Evolutionary conservation across 2,329 filamentous ascomycete genomes (phyloP), one percentile per base, ranked within the genome.

Genomic region (Thielaviopsis ethacetica): DNA sequence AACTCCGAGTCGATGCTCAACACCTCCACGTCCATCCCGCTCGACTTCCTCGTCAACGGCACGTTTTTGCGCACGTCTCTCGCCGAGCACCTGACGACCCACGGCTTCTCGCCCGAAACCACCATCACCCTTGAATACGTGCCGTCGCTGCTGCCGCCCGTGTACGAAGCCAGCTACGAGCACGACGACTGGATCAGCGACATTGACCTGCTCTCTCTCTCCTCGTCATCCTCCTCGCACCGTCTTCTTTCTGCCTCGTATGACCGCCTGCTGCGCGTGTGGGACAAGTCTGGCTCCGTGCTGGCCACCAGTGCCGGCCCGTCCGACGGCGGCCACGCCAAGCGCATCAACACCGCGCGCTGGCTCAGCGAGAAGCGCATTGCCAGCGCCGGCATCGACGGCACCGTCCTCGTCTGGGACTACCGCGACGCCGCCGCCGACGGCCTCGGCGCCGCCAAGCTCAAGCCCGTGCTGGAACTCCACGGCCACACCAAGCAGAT

Each of bases 171-270:
- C 13, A 93, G 87, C 68, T 98, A 95, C 69, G 85, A 96, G 73
- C 91, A 98, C 70, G 91, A 98, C 67, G 93, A 97, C 71, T 98
- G 93, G 93, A 87, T 98, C 54, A 88, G 88, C 68, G 81, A 82
- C 26, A 83, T 97, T 26, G 90, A 96, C 69, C 80, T 95, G 4
- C 75, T 95, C 24, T 91, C 89, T 0, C 72, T 75, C 6, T 80
- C 83, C 2, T 82, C 77, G 21, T 74, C 73, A 54, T 69, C 70
- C 53, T 72, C 78, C 65, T 70, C 71, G 26, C 69, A 73, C 54
- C 76, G 87, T 62, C 85, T 97, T 62, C 74, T 95, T n/a, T 94
- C 89, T n/a, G 89, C 84, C 30, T 91, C 88, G 54, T 97, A 95
- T 68, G 93, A 98, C 69, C 91, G 91, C 9, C 73, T 95, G 17